These are phyloP conservation scores for Juncus effusus DNA, from an alignment of 176 grass and related monocot genomes.

Conservation along the genomic window DNA sequence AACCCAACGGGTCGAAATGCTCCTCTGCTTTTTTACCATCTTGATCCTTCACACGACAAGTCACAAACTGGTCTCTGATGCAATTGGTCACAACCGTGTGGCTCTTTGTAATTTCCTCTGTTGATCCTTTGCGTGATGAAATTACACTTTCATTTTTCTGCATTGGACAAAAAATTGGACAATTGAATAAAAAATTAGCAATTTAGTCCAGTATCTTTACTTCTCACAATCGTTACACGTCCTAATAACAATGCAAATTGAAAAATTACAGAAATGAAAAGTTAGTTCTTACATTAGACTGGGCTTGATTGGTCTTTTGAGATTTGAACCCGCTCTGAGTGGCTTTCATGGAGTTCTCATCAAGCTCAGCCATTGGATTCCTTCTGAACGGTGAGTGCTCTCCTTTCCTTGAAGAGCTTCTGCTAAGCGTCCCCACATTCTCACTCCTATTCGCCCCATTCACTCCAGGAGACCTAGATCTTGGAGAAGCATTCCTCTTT, in stretches of 20 bases:
- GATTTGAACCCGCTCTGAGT: conserved; percentile 30
- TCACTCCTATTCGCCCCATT: conserved; percentile 36
- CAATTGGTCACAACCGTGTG: conserved; percentile 23
- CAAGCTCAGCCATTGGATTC: conserved; percentile 78
- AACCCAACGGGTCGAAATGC: conserved; percentile 15
- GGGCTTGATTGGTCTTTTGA: conserved; percentile 42
- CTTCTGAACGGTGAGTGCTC: conserved; percentile 63
- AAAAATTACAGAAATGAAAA: not conserved
- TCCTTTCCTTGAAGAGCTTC: conserved; percentile 74
- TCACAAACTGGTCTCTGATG: conserved; percentile 29
- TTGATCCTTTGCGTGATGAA: conserved; percentile 18
- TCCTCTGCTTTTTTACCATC: conserved; percentile 9
- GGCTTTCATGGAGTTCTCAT: conserved; percentile 44
- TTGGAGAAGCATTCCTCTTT: conserved; percentile 64
- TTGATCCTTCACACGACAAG: conserved; percentile 24
- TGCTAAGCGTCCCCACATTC: conserved; percentile 51
- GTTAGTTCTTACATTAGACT: conserved; percentile 27
- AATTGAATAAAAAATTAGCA: too few species aligned
- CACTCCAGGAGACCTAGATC: conserved; percentile 61
- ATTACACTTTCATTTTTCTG: conserved; percentile 26
- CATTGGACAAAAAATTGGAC: not conserved
- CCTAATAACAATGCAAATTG: not conserved
- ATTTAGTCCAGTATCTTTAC: not conserved
- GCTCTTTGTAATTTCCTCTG: not conserved
- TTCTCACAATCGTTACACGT: not conserved